phyloP scores from a whole-genome alignment of 129 eudicot species.

The Lactuca sativa region DNA sequence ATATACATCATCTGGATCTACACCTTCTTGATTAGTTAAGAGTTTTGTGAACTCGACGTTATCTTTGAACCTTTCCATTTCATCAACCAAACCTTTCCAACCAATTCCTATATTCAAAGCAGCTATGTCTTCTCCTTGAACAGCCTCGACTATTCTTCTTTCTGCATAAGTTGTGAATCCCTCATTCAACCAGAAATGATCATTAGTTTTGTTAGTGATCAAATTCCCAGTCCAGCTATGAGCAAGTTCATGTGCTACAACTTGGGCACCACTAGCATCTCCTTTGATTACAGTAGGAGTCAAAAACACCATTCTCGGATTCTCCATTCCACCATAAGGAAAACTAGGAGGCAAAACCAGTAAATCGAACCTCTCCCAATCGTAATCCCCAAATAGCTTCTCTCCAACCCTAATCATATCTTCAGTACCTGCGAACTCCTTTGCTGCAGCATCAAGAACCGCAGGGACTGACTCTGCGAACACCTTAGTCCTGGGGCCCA shows the following conservation, averaged over 20 bases:
- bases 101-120: constrained; percentile 83
- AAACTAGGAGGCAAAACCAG: constrained; percentile 95
- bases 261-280: constrained; percentile 92
- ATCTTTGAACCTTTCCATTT: constrained; percentile 89
- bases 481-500: constrained; percentile 91
- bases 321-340: constrained; percentile 98
- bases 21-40: constrained; percentile 82
- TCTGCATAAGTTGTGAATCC: constrained; percentile 99
- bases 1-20: constrained; percentile 94
- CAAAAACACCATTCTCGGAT: constrained; percentile 93
- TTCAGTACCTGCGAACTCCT: constrained; percentile 87
- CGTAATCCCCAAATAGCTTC: constrained; percentile 82
- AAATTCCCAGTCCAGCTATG: constrained; percentile 99
- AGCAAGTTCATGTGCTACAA: constrained; percentile 97
- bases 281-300: constrained; percentile 97
- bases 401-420: constrained; percentile 96
- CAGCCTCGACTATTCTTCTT: constrained; percentile 93
- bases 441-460: constrained; percentile 79
- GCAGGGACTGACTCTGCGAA: constrained; percentile 60
- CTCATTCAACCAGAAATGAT: constrained; percentile 98
- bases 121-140: constrained; percentile 86
- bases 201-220: constrained; percentile 92
- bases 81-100: constrained; percentile 84
- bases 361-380: constrained; percentile 97
- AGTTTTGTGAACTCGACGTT: constrained; percentile 94